A percentile compares a stretch with the other conserved stretches of the same genome.
These are phyloP conservation scores for Irpex sp. DNA, from an alignment of 1,284 basidiomycete genomes.

Conservation along the genomic window DNA sequence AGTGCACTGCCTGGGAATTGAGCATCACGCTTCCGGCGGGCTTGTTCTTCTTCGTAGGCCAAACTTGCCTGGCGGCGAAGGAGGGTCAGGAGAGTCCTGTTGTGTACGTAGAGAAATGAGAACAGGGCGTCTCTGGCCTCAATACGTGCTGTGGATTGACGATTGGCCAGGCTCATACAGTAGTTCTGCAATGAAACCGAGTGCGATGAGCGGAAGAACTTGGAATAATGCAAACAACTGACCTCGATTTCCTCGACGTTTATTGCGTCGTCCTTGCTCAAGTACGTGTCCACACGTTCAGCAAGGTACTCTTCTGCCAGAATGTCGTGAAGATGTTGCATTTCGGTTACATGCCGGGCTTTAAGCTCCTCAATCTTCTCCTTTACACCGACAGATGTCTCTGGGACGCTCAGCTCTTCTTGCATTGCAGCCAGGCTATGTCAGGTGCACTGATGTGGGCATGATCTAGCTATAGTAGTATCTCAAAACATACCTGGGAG, in stretches of 20 bases:
- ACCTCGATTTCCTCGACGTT: slow-evolving; percentile 17
- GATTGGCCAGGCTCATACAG: neutral
- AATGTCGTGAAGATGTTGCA: slow-evolving; percentile 19
- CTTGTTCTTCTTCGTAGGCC: slow-evolving; percentile 24
- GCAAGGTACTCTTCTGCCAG: slow-evolving; percentile 22
- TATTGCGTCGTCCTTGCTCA: slow-evolving; percentile 14
- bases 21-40: slow-evolving; percentile 32
- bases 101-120: slow-evolving; percentile 33
- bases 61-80: slow-evolving; percentile 18
- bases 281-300: slow-evolving; percentile 18
- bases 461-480: neutral
- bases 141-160: neutral
- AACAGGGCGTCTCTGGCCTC: neutral
- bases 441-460: slow-evolving; percentile 5
- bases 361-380: slow-evolving; percentile 15
- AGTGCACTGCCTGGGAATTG: slow-evolving; percentile 44
- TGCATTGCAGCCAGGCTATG: slow-evolving; percentile 15
- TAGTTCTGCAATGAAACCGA: neutral
- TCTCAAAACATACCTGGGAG: slow-evolving; percentile 20
- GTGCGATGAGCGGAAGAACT: neutral
- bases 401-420: slow-evolving; percentile 12
- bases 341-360: slow-evolving; percentile 17
- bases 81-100: slow-evolving; percentile 32
- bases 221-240: neutral
- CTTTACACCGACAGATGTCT: slow-evolving; percentile 12